Evolutionary conservation across 192 early-diverging fungal species (phyloP), one percentile per base, ranked within the genome.

Genomic region (Endogone sp.): DNA sequence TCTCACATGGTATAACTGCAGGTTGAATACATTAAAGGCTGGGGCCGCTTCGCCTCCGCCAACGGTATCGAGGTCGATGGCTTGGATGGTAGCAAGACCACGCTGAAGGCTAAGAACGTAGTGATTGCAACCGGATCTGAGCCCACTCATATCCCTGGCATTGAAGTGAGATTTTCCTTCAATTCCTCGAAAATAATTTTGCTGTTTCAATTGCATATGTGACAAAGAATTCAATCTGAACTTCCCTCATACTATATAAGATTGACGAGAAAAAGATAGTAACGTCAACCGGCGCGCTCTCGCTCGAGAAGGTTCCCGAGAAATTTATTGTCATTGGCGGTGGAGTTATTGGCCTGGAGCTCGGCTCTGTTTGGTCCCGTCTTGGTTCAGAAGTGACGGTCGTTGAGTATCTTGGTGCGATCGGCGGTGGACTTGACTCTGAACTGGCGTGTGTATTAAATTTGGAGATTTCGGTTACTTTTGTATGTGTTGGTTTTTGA

Each of bases 51-150:
- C 68, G 84, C 83, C 70, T 85, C 82, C 32, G 81, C 90, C 63
- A 92, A 88, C 76, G 90, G 94, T 69, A 85, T 99, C 60, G 84
- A 88, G 22, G 95, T 99, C 44, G 83, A 86, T 61, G 90, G 89
- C 56, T 79, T 86, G 49, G 93, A 91, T 77, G 97, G 97, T 25
- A 83, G 79, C n/a, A 81, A 82, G 32, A 77, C 82, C 68, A 79
- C 81, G 55, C 74, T 98, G 69, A 90, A 88, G 69, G 87, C 94
- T 75, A 99, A 99, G 86, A 97, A 99, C 82, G 85, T 96, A 67
- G 93, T 99, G 75, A 98, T 99, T 77, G 97, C 97, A 30, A 99
- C 97, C 57, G 97, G 97, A 25, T 98, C 95, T 9, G 97, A 98
- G 75, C 87, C 93, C 57, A 86, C 94, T 11, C 91, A 90, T 49